Evolutionary conservation across 1,284 basidiomycete species (phyloP).

Genomic region (Boletellus deceptivus): DNA sequence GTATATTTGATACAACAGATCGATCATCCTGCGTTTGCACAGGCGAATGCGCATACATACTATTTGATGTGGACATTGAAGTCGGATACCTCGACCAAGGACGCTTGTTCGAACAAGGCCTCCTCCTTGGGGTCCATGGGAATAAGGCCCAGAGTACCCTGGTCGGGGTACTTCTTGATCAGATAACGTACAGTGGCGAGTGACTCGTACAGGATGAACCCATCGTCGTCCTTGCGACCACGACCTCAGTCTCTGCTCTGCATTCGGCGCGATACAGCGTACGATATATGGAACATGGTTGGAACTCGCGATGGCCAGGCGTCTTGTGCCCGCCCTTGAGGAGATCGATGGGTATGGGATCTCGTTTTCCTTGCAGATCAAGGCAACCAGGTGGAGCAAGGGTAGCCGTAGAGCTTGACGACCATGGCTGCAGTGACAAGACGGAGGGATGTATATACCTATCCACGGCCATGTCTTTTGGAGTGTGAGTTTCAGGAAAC

Average conservation of each 20-base stretch:
- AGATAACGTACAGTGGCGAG: constrained; percentile 54
- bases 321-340: constrained; percentile 47
- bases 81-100: constrained; percentile 27
- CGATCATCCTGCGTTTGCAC: background rate
- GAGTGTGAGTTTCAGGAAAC: too few relatives aligned
- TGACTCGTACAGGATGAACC: constrained; percentile 47
- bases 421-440: constrained; percentile 39
- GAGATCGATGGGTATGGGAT: constrained; percentile 45
- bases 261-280: constrained; percentile 11
- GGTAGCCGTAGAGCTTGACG: constrained; percentile 47
- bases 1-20: constrained; percentile 1
- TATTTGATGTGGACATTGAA: constrained; percentile 33
- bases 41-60: constrained; percentile 28
- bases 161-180: constrained; percentile 41
- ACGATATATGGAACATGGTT: constrained; percentile 69
- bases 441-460: background rate
- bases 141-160: constrained; percentile 36
- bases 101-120: constrained; percentile 35
- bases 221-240: constrained; percentile 40
- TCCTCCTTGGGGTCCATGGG: constrained; percentile 31
- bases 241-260: background rate
- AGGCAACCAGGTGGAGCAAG: constrained; percentile 43
- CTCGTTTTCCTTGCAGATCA: constrained; percentile 49
- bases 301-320: constrained; percentile 41
- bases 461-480: too few relatives aligned